Evolutionary conservation across 345 rosid species (phyloP), one percentile per base, ranked within the genome.

Genomic region (Citrus hindsii): DNA sequence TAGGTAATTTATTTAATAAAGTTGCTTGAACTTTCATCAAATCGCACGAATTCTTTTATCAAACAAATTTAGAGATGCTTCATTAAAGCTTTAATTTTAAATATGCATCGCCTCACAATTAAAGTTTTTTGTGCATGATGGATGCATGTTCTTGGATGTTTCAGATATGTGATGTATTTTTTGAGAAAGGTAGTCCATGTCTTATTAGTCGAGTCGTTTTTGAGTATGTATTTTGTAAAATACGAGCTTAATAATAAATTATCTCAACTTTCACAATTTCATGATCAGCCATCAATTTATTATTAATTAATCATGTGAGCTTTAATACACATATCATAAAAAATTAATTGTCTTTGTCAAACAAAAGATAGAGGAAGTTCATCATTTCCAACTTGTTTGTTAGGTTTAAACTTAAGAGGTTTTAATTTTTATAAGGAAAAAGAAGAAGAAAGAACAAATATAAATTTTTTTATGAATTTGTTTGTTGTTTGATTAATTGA

Each of bases 1-100:
- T 77, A 83, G 94, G 99, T 92, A 85, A 73, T 3, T 22, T 18
- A 10, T 35, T 35, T 53, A 53, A 53, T 18, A 53, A 5, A 18
- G 58, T 6, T 53, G 58, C 22, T 5, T 18, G 6, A 53, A 53
- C 2, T 18, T 18, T 53, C 22, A 18, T 53, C 58, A 16, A 53
- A 16, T 53, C 58, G 51, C 22, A 53, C 18, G 35, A 2, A 27
- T 28, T 16, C 67, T 62, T 27, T 18, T 62, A 62, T 13, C 35
- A 27, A 30, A 62, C 37, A 62, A 27, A 62, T 27, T 64, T 64
- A 32, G n/a, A 64, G n/a, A 64, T 64, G 42, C 68, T 64, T 59
- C 9, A 3, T n/a, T 8, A 53, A 53, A 53, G 51, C 51, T 46
- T 46, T 46, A 46, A 42, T 42, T 42, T 42, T 42, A 42, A 42